A percentile compares a stretch with the other conserved stretches of the same genome.
phyloP scores from a whole-genome alignment of 805 yeast genomes.

The Saccharomycopsis malanga region DNA sequence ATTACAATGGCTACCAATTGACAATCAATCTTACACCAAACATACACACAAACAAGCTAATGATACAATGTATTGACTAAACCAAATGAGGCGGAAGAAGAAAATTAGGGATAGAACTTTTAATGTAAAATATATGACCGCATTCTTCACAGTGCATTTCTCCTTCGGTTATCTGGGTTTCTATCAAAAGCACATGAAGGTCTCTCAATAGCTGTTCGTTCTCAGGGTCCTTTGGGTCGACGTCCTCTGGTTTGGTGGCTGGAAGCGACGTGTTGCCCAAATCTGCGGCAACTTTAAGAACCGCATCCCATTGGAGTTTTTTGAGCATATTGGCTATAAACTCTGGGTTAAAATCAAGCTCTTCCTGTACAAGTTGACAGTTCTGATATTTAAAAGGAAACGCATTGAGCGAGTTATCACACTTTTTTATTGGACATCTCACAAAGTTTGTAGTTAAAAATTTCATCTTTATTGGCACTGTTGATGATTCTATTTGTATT shows the following conservation, averaged over 20 bases:
- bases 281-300: conserved; percentile 69
- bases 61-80: too few relatives aligned
- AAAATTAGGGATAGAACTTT: conserved; percentile 90
- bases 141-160: conserved; percentile 85
- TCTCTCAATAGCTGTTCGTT: conserved; percentile 55
- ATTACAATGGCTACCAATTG: too few relatives aligned
- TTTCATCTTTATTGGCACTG: conserved; percentile 54
- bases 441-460: conserved; percentile 94
- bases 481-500: too few relatives aligned
- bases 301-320: conserved; percentile 84
- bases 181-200: conserved; percentile 70
- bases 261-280: conserved; percentile 61
- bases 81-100: conserved; percentile 88
- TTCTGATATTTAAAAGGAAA: conserved; percentile 70
- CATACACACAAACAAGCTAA: too few relatives aligned
- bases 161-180: conserved; percentile 84
- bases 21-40: too few relatives aligned
- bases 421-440: conserved; percentile 80
- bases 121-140: conserved; percentile 79
- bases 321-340: conserved; percentile 71
- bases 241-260: conserved; percentile 44
- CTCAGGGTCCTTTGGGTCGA: conserved; percentile 42
- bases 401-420: conserved; percentile 65
- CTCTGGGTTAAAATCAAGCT: conserved; percentile 74
- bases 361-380: conserved; percentile 69